Conservation (phyloP, 176 grass and related monocot species). For the Chrysopogon serrulatus region DNA sequence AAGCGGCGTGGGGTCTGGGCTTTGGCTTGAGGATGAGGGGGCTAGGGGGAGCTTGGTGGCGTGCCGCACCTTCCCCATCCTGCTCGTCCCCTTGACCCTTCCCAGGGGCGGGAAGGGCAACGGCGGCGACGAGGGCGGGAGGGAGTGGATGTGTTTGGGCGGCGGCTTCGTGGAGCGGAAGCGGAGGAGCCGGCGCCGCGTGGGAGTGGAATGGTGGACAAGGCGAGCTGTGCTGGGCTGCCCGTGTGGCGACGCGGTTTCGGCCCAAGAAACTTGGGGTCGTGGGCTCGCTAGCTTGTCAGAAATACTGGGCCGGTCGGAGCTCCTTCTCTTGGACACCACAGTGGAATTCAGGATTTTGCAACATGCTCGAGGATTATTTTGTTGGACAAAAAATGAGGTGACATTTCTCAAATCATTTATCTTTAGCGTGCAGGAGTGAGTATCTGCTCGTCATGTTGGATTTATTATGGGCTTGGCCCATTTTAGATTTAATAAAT, state of each 20-base stretch:
- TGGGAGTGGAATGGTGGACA: background rate
- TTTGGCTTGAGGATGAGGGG: constrained; percentile 26
- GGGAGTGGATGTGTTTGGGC: no score
- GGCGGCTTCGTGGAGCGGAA: background rate
- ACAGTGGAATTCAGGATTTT: no score
- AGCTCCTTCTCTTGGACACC: no score
- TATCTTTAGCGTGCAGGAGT: no score
- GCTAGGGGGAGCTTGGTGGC: constrained; percentile 44
- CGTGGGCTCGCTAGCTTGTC: background rate
- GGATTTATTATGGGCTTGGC: no score
- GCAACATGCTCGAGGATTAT: no score
- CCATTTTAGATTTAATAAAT: no score
- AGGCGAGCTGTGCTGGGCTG: background rate
- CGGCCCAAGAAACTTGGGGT: background rate
- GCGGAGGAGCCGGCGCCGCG: background rate
- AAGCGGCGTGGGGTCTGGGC: constrained; percentile 16
- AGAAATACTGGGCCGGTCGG: no score
- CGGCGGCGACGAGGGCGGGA: background rate
- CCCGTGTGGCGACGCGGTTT: background rate
- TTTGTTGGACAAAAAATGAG: no score
- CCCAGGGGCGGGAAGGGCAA: background rate
- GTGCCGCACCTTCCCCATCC: constrained; percentile 59
- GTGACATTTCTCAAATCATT: no score
- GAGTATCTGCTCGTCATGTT: no score
- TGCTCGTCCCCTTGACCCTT: background rate